These are phyloP conservation scores for Scleromitrula shiraiana DNA, from an alignment of 2,329 filamentous ascomycete species.

Conservation along the genomic window DNA sequence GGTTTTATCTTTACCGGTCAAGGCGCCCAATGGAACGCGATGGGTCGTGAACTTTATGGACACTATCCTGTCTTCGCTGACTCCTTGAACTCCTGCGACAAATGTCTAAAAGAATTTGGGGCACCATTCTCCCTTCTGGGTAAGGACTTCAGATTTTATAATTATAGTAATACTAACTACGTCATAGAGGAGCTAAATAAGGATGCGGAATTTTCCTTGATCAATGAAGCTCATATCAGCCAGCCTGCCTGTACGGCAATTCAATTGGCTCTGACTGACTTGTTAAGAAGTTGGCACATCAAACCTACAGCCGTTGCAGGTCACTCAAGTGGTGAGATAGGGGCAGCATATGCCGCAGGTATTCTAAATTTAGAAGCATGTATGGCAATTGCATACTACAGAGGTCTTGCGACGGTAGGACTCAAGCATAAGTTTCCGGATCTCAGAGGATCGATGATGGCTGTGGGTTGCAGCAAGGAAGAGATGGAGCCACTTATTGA, in stretches of 20 bases:
- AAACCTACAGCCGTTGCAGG: slow-evolving; percentile 22
- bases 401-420: slow-evolving; percentile 22
- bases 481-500: slow-evolving; percentile 16
- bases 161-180: too few species aligned
- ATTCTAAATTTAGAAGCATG: slow-evolving; percentile 17
- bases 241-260: slow-evolving; percentile 39
- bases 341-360: slow-evolving; percentile 25
- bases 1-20: slow-evolving; percentile 19
- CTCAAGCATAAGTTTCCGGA: slow-evolving; percentile 30
- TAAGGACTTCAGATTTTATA: not conserved
- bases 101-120: slow-evolving; percentile 29
- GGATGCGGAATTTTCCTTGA: slow-evolving; percentile 27
- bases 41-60: slow-evolving; percentile 19
- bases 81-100: slow-evolving; percentile 22
- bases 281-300: slow-evolving; percentile 33
- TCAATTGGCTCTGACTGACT: slow-evolving; percentile 37
- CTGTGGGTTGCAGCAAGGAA: slow-evolving; percentile 30
- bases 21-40: slow-evolving; percentile 19
- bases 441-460: slow-evolving; percentile 40
- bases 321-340: slow-evolving; percentile 28
- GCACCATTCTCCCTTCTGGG: slow-evolving; percentile 4
- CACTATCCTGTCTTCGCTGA: slow-evolving; percentile 30
- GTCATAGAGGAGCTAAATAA: slow-evolving; percentile 28
- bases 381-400: slow-evolving; percentile 24
- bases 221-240: slow-evolving; percentile 33